Conservation (phyloP, 2,329 filamentous ascomycete species). For the Pseudogymnoascus sp. region DNA sequence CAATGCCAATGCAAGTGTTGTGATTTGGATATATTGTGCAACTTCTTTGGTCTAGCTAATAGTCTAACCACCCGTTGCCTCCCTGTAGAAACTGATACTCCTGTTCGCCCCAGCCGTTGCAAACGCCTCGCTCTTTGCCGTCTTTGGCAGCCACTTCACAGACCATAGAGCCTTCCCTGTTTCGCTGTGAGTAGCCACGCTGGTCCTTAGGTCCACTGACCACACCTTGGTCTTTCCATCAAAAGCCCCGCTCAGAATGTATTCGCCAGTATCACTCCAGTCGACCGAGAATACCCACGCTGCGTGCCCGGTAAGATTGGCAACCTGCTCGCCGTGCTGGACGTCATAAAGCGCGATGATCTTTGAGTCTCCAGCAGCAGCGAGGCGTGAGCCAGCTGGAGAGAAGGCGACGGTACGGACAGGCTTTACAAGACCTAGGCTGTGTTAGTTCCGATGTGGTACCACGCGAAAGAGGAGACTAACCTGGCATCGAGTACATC, state of each 20-base stretch:
- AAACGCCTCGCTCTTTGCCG: slow-evolving; percentile 57
- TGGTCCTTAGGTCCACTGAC: slow-evolving; percentile 74
- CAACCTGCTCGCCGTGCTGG: slow-evolving; percentile 83
- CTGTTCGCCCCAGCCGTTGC: slow-evolving; percentile 68
- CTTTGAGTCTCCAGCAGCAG: slow-evolving; percentile 80
- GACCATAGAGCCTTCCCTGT: slow-evolving; percentile 78
- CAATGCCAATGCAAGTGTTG: background rate
- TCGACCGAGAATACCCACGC: slow-evolving; percentile 88
- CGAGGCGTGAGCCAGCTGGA: slow-evolving; percentile 72
- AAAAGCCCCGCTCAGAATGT: slow-evolving; percentile 75
- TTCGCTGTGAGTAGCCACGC: slow-evolving; percentile 90
- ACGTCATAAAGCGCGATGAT: slow-evolving; percentile 91
- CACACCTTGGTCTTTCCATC: slow-evolving; percentile 95
- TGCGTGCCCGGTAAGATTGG: slow-evolving; percentile 68
- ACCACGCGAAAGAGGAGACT: slow-evolving; percentile 18
- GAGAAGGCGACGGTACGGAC: slow-evolving; percentile 83
- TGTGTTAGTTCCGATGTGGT: background rate
- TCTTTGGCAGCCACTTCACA: slow-evolving; percentile 74
- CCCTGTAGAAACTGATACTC: slow-evolving; percentile 73
- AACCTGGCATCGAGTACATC: slow-evolving; percentile 74
- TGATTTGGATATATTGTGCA: slow-evolving; percentile 6
- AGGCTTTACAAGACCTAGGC: slow-evolving; percentile 69
- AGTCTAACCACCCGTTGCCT: slow-evolving; percentile 57
- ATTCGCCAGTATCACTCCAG: slow-evolving; percentile 91
- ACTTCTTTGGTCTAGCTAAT: background rate